phyloP scores from a whole-genome alignment of 352 stramenopile genomes.

The Pythium insidiosum region DNA sequence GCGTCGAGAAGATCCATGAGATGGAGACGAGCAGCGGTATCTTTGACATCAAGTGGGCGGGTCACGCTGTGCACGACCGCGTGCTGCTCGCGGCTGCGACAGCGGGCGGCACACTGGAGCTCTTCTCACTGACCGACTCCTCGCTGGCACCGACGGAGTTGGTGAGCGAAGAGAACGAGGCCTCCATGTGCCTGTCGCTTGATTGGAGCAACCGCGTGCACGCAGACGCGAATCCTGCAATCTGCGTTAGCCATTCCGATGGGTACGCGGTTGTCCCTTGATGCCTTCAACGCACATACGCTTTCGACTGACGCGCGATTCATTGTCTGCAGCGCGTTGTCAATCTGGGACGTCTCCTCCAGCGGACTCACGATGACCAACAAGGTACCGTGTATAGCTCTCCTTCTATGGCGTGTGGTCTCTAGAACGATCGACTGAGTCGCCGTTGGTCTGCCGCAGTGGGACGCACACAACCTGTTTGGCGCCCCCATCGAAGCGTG shows the following conservation, averaged over 20 bases:
- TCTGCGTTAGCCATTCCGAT: conserved; percentile 80
- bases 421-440: too few species aligned
- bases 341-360: conserved; percentile 36
- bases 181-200: conserved; percentile 75
- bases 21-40: conserved; percentile 48
- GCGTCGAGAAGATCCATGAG: conserved; percentile 36
- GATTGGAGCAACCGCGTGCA: conserved; percentile 79
- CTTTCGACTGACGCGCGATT: conserved; percentile 1
- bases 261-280: conserved; percentile 24
- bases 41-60: conserved; percentile 82
- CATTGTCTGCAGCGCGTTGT: conserved; percentile 24
- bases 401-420: too few species aligned
- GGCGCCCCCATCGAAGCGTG: conserved; percentile 75
- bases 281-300: conserved; percentile 5
- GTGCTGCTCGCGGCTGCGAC: conserved; percentile 57
- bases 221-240: conserved; percentile 28
- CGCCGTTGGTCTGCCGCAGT: too few species aligned
- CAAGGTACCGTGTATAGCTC: conserved; percentile 28
- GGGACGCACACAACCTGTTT: conserved; percentile 65
- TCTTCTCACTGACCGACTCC: conserved; percentile 33
- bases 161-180: conserved; percentile 19
- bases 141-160: conserved; percentile 18
- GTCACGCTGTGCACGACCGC: conserved; percentile 34
- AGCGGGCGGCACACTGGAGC: conserved; percentile 50
- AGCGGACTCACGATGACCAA: conserved; percentile 23